These are phyloP conservation scores for Thyridium curvatum DNA, from an alignment of 2,329 filamentous ascomycete species.

Conservation along the genomic window DNA sequence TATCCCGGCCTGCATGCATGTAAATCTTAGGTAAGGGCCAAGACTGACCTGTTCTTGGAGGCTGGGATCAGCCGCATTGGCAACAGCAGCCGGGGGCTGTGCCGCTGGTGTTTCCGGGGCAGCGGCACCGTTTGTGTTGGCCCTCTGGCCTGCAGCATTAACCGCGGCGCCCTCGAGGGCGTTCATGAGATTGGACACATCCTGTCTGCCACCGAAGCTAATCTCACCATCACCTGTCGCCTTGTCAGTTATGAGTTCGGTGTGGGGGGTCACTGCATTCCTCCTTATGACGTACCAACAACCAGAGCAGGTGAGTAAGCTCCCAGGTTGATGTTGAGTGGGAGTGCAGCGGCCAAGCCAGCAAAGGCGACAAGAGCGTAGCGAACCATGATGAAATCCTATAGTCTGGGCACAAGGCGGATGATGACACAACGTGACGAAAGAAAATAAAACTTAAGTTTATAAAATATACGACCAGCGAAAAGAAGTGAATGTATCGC, in stretches of 20 bases:
- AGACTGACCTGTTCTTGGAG: constrained; percentile 27
- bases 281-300: constrained; percentile 27
- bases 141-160: constrained; percentile 26
- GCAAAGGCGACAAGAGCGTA: constrained; percentile 27
- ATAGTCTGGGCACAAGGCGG: too few species aligned
- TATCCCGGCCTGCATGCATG: neutral
- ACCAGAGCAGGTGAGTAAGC: constrained; percentile 38
- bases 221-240: constrained; percentile 32
- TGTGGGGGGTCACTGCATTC: constrained; percentile 16
- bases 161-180: constrained; percentile 39
- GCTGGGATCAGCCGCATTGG: constrained; percentile 20
- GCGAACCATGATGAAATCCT: constrained; percentile 25
- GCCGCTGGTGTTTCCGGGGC: constrained; percentile 4
- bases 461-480: constrained; percentile 23
- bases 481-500: constrained; percentile 15
- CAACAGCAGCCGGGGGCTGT: constrained; percentile 1
- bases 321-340: constrained; percentile 31
- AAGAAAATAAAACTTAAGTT: constrained; percentile 15
- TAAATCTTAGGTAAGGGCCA: neutral
- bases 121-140: constrained; percentile 8
- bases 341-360: constrained; percentile 27
- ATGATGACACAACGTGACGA: too few species aligned
- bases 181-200: constrained; percentile 38
- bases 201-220: constrained; percentile 37
- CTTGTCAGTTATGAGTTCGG: too few species aligned